Base-by-base conservation (phyloP, 139 green algal species). In the Micractinium sp. region DNA sequence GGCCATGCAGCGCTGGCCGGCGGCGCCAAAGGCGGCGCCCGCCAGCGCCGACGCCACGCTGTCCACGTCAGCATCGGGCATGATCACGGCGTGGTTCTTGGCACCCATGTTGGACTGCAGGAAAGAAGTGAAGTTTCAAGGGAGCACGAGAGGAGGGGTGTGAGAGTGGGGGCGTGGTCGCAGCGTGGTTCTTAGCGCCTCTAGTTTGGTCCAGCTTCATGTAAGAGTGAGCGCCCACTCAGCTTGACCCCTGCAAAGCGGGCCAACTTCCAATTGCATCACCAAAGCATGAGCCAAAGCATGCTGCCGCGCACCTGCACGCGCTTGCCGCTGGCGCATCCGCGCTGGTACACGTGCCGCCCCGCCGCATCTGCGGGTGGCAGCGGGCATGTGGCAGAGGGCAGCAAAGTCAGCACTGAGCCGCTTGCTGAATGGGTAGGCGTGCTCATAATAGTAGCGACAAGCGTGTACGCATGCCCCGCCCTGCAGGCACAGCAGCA, bases 1-100 rank as follows among this genome's bases (percentile, higher is more conserved):
- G 63, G 98, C 98, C 98, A 99, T 99, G 92, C 98, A 99, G 53
- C 98, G 93, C 95, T 99, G 98, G 20, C 98, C 98, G 27, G 98
- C 98, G 2, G 97, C 97, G 22, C 98, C 98, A 93, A 99, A 99
- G 2, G 95, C 95, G 23, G 98, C 97, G 0, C 97, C 97, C 19
- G 93, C 90, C 38, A 99, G 89, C 4, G 97, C 97, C 53, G 95
- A 94, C 18, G 95, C 89, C 38, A 96, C 96, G 7, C 91, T 80
- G 47, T 99, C 96, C 1, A 93, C 36, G 83, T 98, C 92, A 0
- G 98, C 98, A 90, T 99, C 98, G 3, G 98, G 98, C 94, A 99
- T 89, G 29, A 99, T 90, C 31, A 99, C 95, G 9, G 96, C 97
- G 81, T 99, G 98, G 92, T 99, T 99, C 94, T 99, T 99, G 53